Conservation (phyloP, 805 yeast species). For the Ogataea saltuana region DNA sequence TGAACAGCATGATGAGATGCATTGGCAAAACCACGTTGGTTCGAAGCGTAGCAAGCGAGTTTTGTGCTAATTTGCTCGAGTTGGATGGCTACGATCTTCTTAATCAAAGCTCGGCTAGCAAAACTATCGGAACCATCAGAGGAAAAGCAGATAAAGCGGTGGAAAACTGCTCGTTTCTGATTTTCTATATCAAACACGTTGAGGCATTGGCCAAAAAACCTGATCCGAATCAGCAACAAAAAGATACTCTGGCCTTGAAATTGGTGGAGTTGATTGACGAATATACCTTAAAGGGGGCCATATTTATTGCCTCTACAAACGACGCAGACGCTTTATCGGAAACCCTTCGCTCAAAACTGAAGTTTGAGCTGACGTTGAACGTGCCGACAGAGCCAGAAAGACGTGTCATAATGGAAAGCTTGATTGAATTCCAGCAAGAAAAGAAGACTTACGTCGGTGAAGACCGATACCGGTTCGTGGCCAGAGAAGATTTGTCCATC, state of each 20-base stretch:
- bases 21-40: slow-evolving; percentile 77
- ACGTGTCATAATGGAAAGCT: slow-evolving; percentile 54
- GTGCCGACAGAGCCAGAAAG: slow-evolving; percentile 85
- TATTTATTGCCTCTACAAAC: slow-evolving; percentile 66
- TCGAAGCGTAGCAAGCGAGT: slow-evolving; percentile 49
- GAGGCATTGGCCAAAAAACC: slow-evolving; percentile 70
- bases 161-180: slow-evolving; percentile 44
- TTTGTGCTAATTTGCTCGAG: slow-evolving; percentile 67
- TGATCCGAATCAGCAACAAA: slow-evolving; percentile 51
- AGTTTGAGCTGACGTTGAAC: slow-evolving; percentile 72
- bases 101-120: slow-evolving; percentile 70
- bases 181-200: slow-evolving; percentile 68
- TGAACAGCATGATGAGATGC: slow-evolving; percentile 70
- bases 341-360: slow-evolving; percentile 62
- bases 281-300: slow-evolving; percentile 45
- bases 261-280: slow-evolving; percentile 59
- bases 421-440: slow-evolving; percentile 32
- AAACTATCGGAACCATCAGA: slow-evolving; percentile 72
- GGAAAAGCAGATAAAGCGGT: slow-evolving; percentile 73
- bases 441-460: neutral
- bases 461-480: slow-evolving; percentile 23
- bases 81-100: slow-evolving; percentile 69
- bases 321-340: slow-evolving; percentile 71
- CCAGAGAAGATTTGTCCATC: slow-evolving; percentile 53
- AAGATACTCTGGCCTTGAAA: slow-evolving; percentile 51